These are phyloP conservation scores for Microglena sp. DNA, from an alignment of 139 green algal species.

Conservation along the genomic window DNA sequence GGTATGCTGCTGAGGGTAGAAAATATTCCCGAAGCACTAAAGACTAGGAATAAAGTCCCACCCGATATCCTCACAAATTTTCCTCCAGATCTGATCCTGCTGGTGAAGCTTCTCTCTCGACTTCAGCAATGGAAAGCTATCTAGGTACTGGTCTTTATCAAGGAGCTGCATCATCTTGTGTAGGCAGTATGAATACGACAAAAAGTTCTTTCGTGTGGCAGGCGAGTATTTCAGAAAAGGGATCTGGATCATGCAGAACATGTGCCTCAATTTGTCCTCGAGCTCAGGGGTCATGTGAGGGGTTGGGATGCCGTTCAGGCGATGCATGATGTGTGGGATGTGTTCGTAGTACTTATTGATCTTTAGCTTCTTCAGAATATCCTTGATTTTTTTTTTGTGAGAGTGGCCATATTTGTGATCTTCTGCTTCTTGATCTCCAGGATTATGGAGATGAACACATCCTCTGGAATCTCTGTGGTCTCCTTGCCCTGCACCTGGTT, in stretches of 20 bases:
- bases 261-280: constrained; percentile 13
- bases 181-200: constrained; percentile 17
- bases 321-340: constrained; percentile 5
- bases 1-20: too few relatives aligned
- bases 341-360: constrained; percentile 24
- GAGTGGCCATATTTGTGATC: constrained; percentile 15
- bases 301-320: constrained; percentile 7
- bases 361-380: constrained; percentile 20
- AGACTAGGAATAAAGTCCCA: constrained; percentile 26
- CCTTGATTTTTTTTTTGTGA: constrained; percentile 7
- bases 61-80: constrained; percentile 15
- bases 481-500: constrained; percentile 16
- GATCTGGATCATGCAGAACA: constrained; percentile 18
- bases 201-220: constrained; percentile 11
- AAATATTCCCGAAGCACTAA: too few relatives aligned
- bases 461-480: constrained; percentile 16
- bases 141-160: constrained; percentile 10
- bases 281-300: neutral
- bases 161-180: constrained; percentile 17
- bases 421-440: constrained; percentile 21
- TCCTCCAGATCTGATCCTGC: constrained; percentile 18
- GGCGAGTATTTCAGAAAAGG: constrained; percentile 8
- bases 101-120: constrained; percentile 11
- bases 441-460: constrained; percentile 13
- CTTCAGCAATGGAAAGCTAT: constrained; percentile 12